Base-by-base conservation (phyloP, 306 rosid species). In the Herpetospermum pedunculosum region DNA sequence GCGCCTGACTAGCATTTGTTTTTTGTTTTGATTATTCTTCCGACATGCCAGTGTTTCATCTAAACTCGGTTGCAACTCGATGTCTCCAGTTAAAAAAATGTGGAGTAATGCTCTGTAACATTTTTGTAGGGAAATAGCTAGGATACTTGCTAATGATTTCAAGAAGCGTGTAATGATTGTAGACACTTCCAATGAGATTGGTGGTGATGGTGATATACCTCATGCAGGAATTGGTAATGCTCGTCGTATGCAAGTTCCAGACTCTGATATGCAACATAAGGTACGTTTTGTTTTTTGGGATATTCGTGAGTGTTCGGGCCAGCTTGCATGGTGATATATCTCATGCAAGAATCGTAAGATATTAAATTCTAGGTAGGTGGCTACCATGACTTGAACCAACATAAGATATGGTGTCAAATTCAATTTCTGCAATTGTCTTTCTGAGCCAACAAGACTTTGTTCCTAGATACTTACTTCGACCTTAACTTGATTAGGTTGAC, bases 121-220 rank as follows among this genome's bases (percentile, higher is more conserved):
- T 26, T 55, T 62, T 50, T 83, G 81, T 77, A 91, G 98, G 88
- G 97, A 89, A 79, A 83, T 94, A 79, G 97, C 97, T 65, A 86
- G 96, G 76, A 91, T 94, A 87, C 89, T 94, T 59, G 97, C 98
- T 67, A 91, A 91, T 88, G 98, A 91, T 85, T 89, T 75, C 82
- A 81, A 86, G 73, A 91, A 91, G 84, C 96, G 97, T 73, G 98
- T 94, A 46, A 94, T 94, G 98, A 94, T 94, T 82, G 97, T 94
- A 54, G 97, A 94, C 87, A 94, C 98, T 67, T 94, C 97, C 57
- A 94, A 94, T 84, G 98, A 94, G 85, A 94, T 94, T 76, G 98
- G 97, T 67, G 98, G 98, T 41, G 98, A 91, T 84, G 98, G 98
- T 28, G 98, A 94, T 78, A 94, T 94, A 84, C 98, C 97, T 70